Base-by-base conservation (phyloP, 352 stramenopile genomes). In the Phytophthora crassamura region DNA sequence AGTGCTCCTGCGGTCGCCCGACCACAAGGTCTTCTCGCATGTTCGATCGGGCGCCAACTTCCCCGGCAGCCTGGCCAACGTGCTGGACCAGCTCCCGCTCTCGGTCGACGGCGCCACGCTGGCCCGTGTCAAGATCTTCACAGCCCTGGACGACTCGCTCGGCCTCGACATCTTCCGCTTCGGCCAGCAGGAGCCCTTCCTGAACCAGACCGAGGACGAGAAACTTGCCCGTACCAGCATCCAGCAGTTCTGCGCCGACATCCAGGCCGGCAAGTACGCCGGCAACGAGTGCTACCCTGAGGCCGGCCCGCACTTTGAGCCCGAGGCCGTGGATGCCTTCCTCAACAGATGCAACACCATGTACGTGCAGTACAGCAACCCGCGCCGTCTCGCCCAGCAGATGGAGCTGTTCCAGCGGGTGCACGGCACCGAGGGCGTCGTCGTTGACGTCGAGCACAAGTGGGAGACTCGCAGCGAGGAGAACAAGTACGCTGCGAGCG, bases 51-150 rank as follows among this genome's bases (percentile, higher is more conserved):
- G 86, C 28, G 66, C 78, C 59, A 88, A 94, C 77, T 91, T 90
- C 73, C 83, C 83, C 3, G 80, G 84, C 28, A 63, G 86, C 12
- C 66, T 93, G 41, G 75, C 82, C 15, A 85, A 94, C 45, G 81
- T 94, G 55, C 65, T 91, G 22, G 72, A 78, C 18, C 82, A 93
- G 65, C 64, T 94, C 30, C 82, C 87, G 36, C 84, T 80, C 58
- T 75, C 72, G 20, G 77, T 90, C n/a, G 75, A 91, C 61, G 75
- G 74, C 64, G 80, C 69, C 4, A 77, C 86, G 51, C 78, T 95
- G 10, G 80, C 86, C 11, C 84, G 90, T 62, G 90, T 97, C 71
- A 96, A 97, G 82, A 92, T 96, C 67, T 97, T 97, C 74, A 94
- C 88, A 48, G 86, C 90, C 11, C 51, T 91, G 6, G 90, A 97